phyloP scores from a whole-genome alignment of 2,329 filamentous ascomycete species.

The Pseudofabraea citricarpa region DNA sequence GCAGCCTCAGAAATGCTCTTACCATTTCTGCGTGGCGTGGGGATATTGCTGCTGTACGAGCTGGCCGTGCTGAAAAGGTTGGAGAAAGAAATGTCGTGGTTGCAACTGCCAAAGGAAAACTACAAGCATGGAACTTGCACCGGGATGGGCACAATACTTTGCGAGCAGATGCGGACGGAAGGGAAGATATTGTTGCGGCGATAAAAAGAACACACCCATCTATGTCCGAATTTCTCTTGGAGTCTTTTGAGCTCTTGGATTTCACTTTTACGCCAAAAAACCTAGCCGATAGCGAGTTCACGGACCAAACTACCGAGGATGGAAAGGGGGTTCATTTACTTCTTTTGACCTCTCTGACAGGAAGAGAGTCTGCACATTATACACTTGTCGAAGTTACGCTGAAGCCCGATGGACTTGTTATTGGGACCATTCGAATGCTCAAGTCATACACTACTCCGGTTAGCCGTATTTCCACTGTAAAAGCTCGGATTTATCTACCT shows the following conservation, averaged over 20 bases:
- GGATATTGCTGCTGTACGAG: conserved; percentile 75
- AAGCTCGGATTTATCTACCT: conserved; percentile 71
- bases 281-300: conserved; percentile 44
- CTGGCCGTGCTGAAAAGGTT: conserved; percentile 65
- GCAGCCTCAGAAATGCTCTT: conserved; percentile 73
- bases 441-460: conserved; percentile 56
- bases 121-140: conserved; percentile 86
- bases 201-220: conserved; percentile 51
- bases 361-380: conserved; percentile 55
- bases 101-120: conserved; percentile 68
- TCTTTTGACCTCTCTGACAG: conserved; percentile 53
- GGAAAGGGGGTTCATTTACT: conserved; percentile 53
- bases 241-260: conserved; percentile 71
- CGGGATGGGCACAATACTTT: conserved; percentile 79
- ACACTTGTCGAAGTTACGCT: conserved; percentile 69
- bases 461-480: conserved; percentile 31
- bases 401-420: conserved; percentile 43
- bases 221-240: conserved; percentile 43
- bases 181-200: conserved; percentile 57
- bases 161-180: conserved; percentile 66
- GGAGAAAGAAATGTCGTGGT: conserved; percentile 84
- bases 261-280: conserved; percentile 65
- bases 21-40: conserved; percentile 65
- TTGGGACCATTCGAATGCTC: conserved; percentile 66
- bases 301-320: conserved; percentile 37